Base-by-base conservation (phyloP, 2,329 filamentous ascomycete species). In the Botrytis fragariae region DNA sequence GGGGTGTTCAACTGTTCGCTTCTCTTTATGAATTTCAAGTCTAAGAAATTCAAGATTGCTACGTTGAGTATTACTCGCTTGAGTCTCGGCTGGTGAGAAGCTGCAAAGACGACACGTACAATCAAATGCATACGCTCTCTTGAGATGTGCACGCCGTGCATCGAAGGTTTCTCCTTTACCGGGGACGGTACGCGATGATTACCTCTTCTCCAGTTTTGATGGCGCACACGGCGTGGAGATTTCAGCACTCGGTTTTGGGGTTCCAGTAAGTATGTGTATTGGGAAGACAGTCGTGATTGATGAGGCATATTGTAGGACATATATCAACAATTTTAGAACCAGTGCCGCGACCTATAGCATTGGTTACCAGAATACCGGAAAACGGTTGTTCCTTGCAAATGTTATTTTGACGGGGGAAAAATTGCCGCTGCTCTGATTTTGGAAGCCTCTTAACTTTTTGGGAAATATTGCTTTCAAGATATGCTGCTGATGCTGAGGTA, bases 81-180 rank as follows among this genome's bases (percentile, higher is more conserved):
- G 29, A n/a, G 79, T 77, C n/a, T 79, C 72, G 25, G 57, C 37
- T 2, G 73, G 64, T 14, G 77, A 74, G 25, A 79, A 76, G 32
- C 74, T 73, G 71, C 81, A 82, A 12, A 77, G 51, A 14, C 54
- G 54, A 69, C 81, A 82, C 14, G 25, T 74, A 74, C 80, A 83
- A 42, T 54, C 59, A 22, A 84, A 83, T 9, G 80, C 80, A 60
- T 83, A 84, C 18, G 71, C n/a, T 6, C 78, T 71, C 74, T 80
- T 80, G 6, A 81, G 75, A 29, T 74, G 77, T 6, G 29, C 37
- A 0, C 48, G 73, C 6, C 76, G 74, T 14, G 20, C 6, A 10
- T 32, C 22, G 25, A 62, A 75, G 0, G 73, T n/a, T 1, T 71
- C 73, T 12, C 74, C 74, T 4, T 68, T n/a, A 48, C 73, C 54